Percentiles rank a stretch among this genome's conserved stretches.
These are phyloP conservation scores for Aspergillus carlsbadensis DNA, from an alignment of 495 filamentous ascomycete genomes.

Conservation along the genomic window DNA sequence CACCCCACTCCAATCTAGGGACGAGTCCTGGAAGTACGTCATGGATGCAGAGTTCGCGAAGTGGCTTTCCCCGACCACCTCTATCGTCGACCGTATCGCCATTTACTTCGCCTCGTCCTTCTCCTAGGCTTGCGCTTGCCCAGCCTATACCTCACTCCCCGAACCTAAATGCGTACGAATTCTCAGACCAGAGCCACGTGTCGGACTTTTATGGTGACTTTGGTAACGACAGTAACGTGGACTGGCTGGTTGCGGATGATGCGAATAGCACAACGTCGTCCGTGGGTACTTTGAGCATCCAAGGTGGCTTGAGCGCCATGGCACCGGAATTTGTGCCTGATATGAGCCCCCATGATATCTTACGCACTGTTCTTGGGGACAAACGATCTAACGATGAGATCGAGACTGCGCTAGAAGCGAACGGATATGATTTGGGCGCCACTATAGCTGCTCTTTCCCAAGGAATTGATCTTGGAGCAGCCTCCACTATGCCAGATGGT, in stretches of 20 bases:
- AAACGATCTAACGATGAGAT: constrained; percentile 91
- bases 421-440: constrained; percentile 88
- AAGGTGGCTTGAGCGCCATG: constrained; percentile 69
- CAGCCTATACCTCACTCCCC: constrained; percentile 97
- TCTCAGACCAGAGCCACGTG: constrained; percentile 70
- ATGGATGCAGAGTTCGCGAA: constrained; percentile 69
- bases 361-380: constrained; percentile 90
- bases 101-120: constrained; percentile 91
- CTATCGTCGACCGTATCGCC: constrained; percentile 63
- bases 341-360: constrained; percentile 98
- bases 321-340: constrained; percentile 81
- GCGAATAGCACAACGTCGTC: constrained; percentile 74
- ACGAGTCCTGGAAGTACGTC: constrained; percentile 77
- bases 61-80: constrained; percentile 64
- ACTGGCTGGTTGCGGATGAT: constrained; percentile 95
- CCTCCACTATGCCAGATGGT: constrained; percentile 30
- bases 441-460: constrained; percentile 87
- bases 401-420: constrained; percentile 79
- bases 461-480: constrained; percentile 34
- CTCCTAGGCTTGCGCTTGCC: constrained; percentile 86
- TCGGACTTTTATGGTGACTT: constrained; percentile 89
- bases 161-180: constrained; percentile 90
- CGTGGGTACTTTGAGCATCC: constrained; percentile 56
- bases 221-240: constrained; percentile 83
- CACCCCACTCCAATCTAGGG: constrained; percentile 69